Conservation (phyloP, 495 filamentous ascomycete species). For the Neurospora sp. region DNA sequence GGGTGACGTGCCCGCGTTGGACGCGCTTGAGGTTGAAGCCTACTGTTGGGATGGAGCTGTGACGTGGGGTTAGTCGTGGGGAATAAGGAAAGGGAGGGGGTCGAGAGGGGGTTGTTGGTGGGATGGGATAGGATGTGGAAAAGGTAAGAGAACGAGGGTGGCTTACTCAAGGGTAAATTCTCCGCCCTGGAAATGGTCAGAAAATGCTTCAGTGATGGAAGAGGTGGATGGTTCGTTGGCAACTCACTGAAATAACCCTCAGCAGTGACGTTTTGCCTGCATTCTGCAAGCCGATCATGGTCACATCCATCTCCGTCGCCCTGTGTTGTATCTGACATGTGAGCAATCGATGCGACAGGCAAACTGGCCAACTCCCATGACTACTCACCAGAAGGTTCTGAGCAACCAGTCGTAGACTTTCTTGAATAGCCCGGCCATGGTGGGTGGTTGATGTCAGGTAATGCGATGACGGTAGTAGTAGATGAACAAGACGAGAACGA, state of each 20-base stretch:
- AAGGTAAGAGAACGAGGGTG: not conserved
- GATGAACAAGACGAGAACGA: constrained; percentile 13
- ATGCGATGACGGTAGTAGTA: not conserved
- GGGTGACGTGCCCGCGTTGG: constrained; percentile 94
- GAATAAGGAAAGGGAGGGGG: constrained; percentile 1
- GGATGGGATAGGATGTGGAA: constrained; percentile 3
- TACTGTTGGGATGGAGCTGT: constrained; percentile 93
- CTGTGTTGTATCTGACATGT: constrained; percentile 34
- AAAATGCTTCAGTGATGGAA: not conserved
- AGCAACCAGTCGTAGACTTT: constrained; percentile 97
- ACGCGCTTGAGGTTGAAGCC: constrained; percentile 99
- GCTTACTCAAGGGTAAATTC: constrained; percentile 99
- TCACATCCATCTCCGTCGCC: constrained; percentile 99
- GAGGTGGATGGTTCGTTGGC: not conserved
- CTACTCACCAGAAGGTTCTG: constrained; percentile 91
- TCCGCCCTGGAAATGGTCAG: constrained; percentile 56
- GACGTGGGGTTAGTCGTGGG: constrained; percentile 31
- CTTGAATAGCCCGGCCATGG: constrained; percentile 51
- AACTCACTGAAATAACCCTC: constrained; percentile 75
- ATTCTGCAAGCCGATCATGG: constrained; percentile 98
- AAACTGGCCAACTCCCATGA: constrained; percentile 5
- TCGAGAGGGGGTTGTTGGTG: not conserved
- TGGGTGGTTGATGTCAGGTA: not conserved
- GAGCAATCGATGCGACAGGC: not conserved
- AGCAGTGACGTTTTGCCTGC: constrained; percentile 94